phyloP scores from a whole-genome alignment of 192 early-diverging fungal species.

The Rhizoclosmatium globosum region DNA sequence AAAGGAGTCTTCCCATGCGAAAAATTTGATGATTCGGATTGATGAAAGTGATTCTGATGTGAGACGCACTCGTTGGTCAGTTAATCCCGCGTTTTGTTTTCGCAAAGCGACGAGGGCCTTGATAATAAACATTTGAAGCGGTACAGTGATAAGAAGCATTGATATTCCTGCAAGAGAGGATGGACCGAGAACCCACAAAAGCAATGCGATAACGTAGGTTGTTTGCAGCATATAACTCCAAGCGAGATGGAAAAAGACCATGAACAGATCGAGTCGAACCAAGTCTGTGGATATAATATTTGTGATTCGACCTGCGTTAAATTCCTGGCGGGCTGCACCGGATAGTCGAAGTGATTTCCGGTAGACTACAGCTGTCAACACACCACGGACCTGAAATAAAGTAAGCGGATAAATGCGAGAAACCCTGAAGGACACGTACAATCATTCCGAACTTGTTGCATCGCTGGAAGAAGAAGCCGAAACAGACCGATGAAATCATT shows the following conservation, averaged over 20 bases:
- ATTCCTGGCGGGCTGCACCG: slow-evolving; percentile 59
- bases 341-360: slow-evolving; percentile 65
- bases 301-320: slow-evolving; percentile 67
- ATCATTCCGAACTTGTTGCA: slow-evolving; percentile 46
- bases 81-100: slow-evolving; percentile 26
- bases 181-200: neutral
- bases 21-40: slow-evolving; percentile 81
- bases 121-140: slow-evolving; percentile 28
- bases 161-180: slow-evolving; percentile 30
- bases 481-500: slow-evolving; percentile 7
- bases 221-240: slow-evolving; percentile 27
- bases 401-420: no score
- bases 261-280: slow-evolving; percentile 27
- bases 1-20: slow-evolving; percentile 73
- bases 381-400: slow-evolving; percentile 21
- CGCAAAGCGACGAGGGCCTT: slow-evolving; percentile 11
- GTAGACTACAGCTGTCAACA: slow-evolving; percentile 61
- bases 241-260: slow-evolving; percentile 26
- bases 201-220: slow-evolving; percentile 10
- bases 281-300: slow-evolving; percentile 57
- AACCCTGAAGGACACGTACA: no score
- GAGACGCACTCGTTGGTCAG: slow-evolving; percentile 21
- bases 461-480: slow-evolving; percentile 50
- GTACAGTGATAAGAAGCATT: slow-evolving; percentile 23
- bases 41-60: slow-evolving; percentile 68